These are phyloP conservation scores for Striga asiatica DNA, from an alignment of 257 asterid genomes.

Conservation along the genomic window DNA sequence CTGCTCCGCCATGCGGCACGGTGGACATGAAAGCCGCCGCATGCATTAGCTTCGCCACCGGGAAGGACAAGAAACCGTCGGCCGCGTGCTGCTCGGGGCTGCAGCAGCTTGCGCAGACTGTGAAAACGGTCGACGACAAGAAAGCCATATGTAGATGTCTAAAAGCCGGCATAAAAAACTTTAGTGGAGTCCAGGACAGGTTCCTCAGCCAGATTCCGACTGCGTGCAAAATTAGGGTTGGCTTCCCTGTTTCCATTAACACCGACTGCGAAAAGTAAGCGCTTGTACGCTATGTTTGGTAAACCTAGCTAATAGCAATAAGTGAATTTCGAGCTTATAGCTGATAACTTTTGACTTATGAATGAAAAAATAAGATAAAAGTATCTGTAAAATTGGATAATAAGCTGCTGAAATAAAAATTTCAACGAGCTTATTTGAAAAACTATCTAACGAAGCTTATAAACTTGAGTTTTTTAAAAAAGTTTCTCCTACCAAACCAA, in stretches of 20 bases:
- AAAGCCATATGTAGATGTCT: slow-evolving; percentile 58
- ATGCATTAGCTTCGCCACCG: slow-evolving; percentile 33
- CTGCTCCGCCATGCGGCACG: slow-evolving; percentile 29
- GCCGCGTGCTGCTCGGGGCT: slow-evolving; percentile 41
- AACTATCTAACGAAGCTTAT: no score
- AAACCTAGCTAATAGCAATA: no score
- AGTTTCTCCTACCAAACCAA: background rate
- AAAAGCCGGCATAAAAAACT: slow-evolving; percentile 38
- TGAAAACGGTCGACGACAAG: slow-evolving; percentile 37
- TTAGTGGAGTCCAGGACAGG: slow-evolving; percentile 42
- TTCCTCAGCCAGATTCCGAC: slow-evolving; percentile 41
- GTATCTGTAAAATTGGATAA: no score
- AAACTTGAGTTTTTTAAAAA: no score
- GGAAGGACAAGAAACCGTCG: slow-evolving; percentile 27
- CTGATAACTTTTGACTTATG: no score
- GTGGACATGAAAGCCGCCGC: slow-evolving; percentile 39
- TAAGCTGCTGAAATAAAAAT: no score
- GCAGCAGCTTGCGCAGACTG: slow-evolving; percentile 25
- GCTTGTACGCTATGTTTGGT: background rate
- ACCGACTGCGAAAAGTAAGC: slow-evolving; percentile 46
- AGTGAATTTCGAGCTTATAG: no score
- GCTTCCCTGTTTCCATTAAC: slow-evolving; percentile 50
- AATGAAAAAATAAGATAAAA: no score
- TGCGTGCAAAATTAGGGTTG: slow-evolving; percentile 40
- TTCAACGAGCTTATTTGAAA: no score